Conservation (phyloP, 2,329 filamentous ascomycete species). For the Phialophora chinensis region DNA sequence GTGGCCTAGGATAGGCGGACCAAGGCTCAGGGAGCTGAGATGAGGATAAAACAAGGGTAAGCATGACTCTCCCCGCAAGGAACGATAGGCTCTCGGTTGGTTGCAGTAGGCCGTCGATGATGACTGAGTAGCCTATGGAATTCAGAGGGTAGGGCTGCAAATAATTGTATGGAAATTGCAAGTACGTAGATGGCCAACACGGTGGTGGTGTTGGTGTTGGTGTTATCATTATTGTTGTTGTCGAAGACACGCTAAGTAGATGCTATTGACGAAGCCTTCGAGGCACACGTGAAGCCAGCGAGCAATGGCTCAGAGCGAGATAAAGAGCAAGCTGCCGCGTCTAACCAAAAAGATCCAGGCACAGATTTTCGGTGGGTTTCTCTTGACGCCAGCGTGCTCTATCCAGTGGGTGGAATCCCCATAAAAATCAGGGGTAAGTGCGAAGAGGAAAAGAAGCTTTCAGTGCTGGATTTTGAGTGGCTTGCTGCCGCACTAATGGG, state of each 20-base stretch:
- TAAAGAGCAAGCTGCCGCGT: not conserved
- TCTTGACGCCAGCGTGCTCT: not conserved
- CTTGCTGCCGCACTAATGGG: conserved; percentile 21
- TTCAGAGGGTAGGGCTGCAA: not conserved
- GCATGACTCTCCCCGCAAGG: conserved; percentile 26
- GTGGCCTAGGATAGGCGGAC: conserved; percentile 19
- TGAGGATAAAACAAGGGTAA: conserved; percentile 19
- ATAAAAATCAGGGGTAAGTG: conserved; percentile 19
- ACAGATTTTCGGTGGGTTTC: not conserved
- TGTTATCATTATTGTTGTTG: not conserved
- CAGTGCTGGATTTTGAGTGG: conserved; percentile 8
- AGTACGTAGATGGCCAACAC: not conserved
- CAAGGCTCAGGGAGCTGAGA: conserved; percentile 15
- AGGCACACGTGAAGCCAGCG: not conserved
- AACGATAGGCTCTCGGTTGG: conserved; percentile 25
- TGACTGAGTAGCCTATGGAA: conserved; percentile 4
- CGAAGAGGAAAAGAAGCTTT: not conserved
- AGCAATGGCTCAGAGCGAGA: not conserved
- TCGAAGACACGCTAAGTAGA: not conserved
- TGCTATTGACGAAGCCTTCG: not conserved
- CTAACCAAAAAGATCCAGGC: conserved; percentile 4
- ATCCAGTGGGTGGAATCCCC: not conserved
- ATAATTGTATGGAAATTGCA: conserved; percentile 10
- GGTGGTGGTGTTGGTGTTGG: not conserved
- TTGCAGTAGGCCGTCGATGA: conserved; percentile 8